phyloP scores from a whole-genome alignment of 257 asterid species.

The Mitragyna speciosa region DNA sequence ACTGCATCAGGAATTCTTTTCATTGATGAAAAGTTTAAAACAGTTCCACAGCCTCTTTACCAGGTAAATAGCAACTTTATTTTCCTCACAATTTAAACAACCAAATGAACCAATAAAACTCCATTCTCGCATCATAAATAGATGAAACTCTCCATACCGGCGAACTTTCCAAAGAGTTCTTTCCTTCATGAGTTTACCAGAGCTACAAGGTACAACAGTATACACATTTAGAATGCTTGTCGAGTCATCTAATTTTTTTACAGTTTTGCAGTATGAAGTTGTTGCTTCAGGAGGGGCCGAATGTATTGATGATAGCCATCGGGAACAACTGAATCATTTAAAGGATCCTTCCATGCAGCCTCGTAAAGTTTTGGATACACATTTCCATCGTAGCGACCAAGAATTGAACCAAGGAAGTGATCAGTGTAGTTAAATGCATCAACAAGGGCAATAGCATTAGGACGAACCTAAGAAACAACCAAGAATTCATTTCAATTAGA shows the following conservation, averaged over 20 bases:
- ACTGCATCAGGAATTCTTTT: background rate
- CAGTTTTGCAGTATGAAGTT: constrained; percentile 59
- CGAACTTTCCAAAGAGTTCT: background rate
- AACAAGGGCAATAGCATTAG: constrained; percentile 82
- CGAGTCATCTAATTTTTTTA: constrained; percentile 17
- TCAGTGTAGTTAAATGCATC: constrained; percentile 92
- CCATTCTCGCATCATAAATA: background rate
- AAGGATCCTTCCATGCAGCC: constrained; percentile 94
- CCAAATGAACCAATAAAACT: background rate
- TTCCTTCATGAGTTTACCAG: constrained; percentile 2
- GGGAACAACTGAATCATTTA: constrained; percentile 64
- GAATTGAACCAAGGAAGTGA: constrained; percentile 85
- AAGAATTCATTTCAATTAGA: background rate
- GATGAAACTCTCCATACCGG: background rate
- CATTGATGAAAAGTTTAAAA: background rate
- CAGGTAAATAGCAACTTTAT: background rate
- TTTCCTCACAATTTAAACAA: background rate
- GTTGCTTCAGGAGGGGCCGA: constrained; percentile 79
- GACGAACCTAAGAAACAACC: constrained; percentile 62
- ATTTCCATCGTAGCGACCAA: constrained; percentile 89
- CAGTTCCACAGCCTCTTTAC: background rate
- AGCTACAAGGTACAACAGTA: constrained; percentile 3
- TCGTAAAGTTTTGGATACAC: constrained; percentile 92
- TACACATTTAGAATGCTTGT: background rate
- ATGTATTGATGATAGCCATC: constrained; percentile 85